Evolutionary conservation across 441 rosid genomes (phyloP), one percentile per base, ranked within the genome.

Genomic region (Geranium incanum): DNA sequence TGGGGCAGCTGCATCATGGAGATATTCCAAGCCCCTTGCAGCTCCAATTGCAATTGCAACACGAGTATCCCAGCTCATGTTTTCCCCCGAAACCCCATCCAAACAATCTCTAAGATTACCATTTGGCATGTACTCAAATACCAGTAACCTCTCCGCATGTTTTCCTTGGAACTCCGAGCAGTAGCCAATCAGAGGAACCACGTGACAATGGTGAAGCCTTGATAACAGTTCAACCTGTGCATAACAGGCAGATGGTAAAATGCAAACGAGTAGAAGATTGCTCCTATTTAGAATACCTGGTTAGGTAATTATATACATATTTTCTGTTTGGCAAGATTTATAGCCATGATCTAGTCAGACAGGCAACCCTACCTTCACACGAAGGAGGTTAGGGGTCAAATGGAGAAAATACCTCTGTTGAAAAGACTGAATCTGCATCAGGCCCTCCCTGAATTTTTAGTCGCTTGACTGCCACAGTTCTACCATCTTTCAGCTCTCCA

Each of bases 181-280:
- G 80, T 87, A 94, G 64, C 99, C 99, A 39, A 90, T 76, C 77
- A 94, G 81, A 2, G 97, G 97, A 73, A 94, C 99, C 72, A 94
- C 91, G 9, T 92, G 97, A 80, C 87, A 90, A 72, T 94, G 99
- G 78, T 94, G 90, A 65, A 94, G 91, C 78, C 95, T 89, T 60
- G 97, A 81, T 71, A 94, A 78, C 68, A 94, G 76, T 78, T 92
- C 91, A 15, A 92, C 92, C 99, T 94, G 78, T 21, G 69, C 63
- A 79, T 71, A 76, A 77, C 37, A 72, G 71, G 71, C 6, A 62
- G 66, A 59, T 15, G 64, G 28, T 59, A 59, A 16, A 16, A 59
- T 16, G 23, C 21, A 55, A 55, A n/a, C 2, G n/a, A 9, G n/a
- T 55, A 55, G 62, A 55, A n/a, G 52, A 43, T 7, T 8, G 11